phyloP scores from a whole-genome alignment of 2,329 filamentous ascomycete species.

The Colletotrichum sp. region DNA sequence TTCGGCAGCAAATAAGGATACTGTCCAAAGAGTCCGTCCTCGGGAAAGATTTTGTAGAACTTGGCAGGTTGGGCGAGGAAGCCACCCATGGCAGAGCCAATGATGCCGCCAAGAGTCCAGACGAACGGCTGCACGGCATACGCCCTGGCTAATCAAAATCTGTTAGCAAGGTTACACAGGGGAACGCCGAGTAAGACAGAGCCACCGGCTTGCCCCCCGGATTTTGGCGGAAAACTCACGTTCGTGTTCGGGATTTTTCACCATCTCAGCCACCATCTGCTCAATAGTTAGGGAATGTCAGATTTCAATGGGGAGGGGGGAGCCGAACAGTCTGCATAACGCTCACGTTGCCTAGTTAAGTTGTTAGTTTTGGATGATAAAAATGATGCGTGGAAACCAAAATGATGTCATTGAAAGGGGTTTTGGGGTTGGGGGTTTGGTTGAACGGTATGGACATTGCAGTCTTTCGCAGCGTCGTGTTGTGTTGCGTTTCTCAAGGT shows the following conservation, averaged over 20 bases:
- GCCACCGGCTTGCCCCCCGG: no score
- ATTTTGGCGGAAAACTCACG: slow-evolving; percentile 22
- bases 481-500: not conserved
- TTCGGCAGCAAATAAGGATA: slow-evolving; percentile 69
- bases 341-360: slow-evolving; percentile 34
- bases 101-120: slow-evolving; percentile 39
- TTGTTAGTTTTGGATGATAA: not conserved
- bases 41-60: slow-evolving; percentile 39
- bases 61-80: slow-evolving; percentile 38
- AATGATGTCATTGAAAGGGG: not conserved
- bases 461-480: not conserved
- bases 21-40: slow-evolving; percentile 52
- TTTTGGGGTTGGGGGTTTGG: not conserved
- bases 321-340: slow-evolving; percentile 39
- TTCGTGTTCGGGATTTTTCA: slow-evolving; percentile 44
- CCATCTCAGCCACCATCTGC: slow-evolving; percentile 46
- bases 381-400: not conserved
- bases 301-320: not conserved
- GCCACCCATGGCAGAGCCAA: slow-evolving; percentile 40
- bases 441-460: not conserved
- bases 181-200: not conserved
- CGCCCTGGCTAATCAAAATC: slow-evolving; percentile 28
- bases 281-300: not conserved
- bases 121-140: slow-evolving; percentile 41
- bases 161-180: not conserved